Percentiles rank a stretch among this genome's conserved stretches.
phyloP scores from a whole-genome alignment of 164 flowering plant genomes.

The Annona cherimola region DNA sequence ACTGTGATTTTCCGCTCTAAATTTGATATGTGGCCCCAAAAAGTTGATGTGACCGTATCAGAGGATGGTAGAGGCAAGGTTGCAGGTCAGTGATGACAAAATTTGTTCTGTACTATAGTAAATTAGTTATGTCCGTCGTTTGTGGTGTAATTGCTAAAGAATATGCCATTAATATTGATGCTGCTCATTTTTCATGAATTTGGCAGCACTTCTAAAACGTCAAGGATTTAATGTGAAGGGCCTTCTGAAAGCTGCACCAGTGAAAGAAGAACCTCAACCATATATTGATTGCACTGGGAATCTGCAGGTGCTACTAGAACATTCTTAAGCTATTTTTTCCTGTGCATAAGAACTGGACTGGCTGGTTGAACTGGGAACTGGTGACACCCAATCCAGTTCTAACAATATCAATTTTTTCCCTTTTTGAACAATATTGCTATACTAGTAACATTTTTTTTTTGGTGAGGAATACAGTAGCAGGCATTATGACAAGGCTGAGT shows the following conservation, averaged over 20 bases:
- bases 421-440: too few species aligned
- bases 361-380: too few species aligned
- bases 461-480: too few species aligned
- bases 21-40: slow-evolving; percentile 85
- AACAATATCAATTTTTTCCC: too few species aligned
- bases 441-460: too few species aligned
- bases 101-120: neutral
- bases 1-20: slow-evolving; percentile 76
- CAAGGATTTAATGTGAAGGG: slow-evolving; percentile 98
- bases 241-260: slow-evolving; percentile 81
- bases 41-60: slow-evolving; percentile 59
- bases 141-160: neutral
- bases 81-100: slow-evolving; percentile 60
- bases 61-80: slow-evolving; percentile 99
- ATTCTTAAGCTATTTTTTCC: neutral
- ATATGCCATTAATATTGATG: slow-evolving; percentile 2
- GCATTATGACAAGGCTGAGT: neutral
- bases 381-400: too few species aligned
- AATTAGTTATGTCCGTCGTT: neutral
- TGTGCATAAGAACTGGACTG: too few species aligned
- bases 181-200: slow-evolving; percentile 7
- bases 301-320: slow-evolving; percentile 58
- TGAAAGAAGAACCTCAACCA: slow-evolving; percentile 87
- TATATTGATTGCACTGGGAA: slow-evolving; percentile 92
- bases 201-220: slow-evolving; percentile 78